Evolutionary conservation across 2,329 filamentous ascomycete genomes (phyloP).

Genomic region (Fusarium tjaetaba): DNA sequence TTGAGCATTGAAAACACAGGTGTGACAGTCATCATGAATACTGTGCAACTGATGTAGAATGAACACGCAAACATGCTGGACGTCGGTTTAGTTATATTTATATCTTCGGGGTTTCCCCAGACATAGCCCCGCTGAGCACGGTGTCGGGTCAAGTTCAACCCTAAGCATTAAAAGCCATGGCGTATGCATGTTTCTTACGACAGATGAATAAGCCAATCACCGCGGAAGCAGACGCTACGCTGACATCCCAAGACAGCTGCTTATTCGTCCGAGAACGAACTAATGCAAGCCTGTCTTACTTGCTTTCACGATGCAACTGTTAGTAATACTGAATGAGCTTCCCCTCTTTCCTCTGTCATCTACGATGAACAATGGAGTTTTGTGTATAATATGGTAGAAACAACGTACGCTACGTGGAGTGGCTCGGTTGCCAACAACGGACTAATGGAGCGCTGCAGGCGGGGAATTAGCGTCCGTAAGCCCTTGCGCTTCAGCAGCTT

Average conservation of each 20-base stretch:
- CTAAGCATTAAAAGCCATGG: too few relatives aligned
- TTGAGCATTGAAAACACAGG: not conserved
- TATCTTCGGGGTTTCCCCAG: rapidly evolving
- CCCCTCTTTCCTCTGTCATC: not conserved
- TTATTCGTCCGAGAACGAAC: not conserved
- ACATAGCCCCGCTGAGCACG: rapidly evolving
- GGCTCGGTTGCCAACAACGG: not conserved
- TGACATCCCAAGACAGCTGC: not conserved
- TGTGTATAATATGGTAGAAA: not conserved
- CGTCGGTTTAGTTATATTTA: not conserved
- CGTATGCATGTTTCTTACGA: not conserved
- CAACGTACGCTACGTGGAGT: not conserved
- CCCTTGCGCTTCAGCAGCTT: not conserved
- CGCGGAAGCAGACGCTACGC: not conserved
- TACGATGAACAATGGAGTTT: rapidly evolving
- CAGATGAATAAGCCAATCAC: not conserved
- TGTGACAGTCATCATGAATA: not conserved
- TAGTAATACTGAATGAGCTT: not conserved
- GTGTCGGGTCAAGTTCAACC: too few relatives aligned
- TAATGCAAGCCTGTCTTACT: not conserved
- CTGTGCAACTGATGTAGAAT: rapidly evolving
- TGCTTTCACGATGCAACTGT: rapidly evolving
- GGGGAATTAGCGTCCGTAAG: not conserved
- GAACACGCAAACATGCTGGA: not conserved
- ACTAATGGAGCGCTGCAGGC: too few relatives aligned